A percentile compares a stretch with the other conserved stretches of the same genome.
These are phyloP conservation scores for Astraeus odoratus DNA, from an alignment of 768 basidiomycete species.

Conservation along the genomic window DNA sequence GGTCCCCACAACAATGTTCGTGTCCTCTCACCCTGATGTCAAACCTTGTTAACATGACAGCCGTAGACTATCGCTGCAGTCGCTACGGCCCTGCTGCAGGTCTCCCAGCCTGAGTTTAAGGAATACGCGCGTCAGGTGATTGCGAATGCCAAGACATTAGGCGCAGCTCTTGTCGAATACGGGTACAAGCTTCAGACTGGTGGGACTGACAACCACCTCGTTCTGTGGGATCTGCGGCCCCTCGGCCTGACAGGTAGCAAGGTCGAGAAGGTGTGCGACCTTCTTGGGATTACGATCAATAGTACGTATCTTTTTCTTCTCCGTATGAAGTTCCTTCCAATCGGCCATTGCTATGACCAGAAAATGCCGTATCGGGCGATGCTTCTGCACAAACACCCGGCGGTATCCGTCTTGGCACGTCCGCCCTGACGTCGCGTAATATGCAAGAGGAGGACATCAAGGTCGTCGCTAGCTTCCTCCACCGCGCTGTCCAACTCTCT, in stretches of 20 bases:
- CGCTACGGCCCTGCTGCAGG: constrained; percentile 90
- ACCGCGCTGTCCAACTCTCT: constrained; percentile 90
- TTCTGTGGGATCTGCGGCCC: constrained; percentile 96
- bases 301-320: constrained; percentile 41
- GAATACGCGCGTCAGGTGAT: constrained; percentile 94
- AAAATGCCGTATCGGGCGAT: constrained; percentile 97
- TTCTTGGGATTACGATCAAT: constrained; percentile 95
- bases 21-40: constrained; percentile 4
- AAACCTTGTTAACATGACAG: neutral
- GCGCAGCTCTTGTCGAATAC: constrained; percentile 57
- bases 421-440: constrained; percentile 90
- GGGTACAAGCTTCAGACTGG: constrained; percentile 96
- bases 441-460: constrained; percentile 87
- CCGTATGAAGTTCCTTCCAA: neutral
- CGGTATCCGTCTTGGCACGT: constrained; percentile 93
- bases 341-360: constrained; percentile 27
- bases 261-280: constrained; percentile 96
- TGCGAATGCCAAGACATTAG: constrained; percentile 76
- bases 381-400: constrained; percentile 93
- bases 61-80: constrained; percentile 86
- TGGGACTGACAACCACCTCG: constrained; percentile 96
- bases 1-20: constrained; percentile 96
- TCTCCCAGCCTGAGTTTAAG: constrained; percentile 82
- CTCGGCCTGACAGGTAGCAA: constrained; percentile 96
- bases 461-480: constrained; percentile 82